Base-by-base conservation (phyloP, 352 stramenopile species). In the Phytophthora rubi region DNA sequence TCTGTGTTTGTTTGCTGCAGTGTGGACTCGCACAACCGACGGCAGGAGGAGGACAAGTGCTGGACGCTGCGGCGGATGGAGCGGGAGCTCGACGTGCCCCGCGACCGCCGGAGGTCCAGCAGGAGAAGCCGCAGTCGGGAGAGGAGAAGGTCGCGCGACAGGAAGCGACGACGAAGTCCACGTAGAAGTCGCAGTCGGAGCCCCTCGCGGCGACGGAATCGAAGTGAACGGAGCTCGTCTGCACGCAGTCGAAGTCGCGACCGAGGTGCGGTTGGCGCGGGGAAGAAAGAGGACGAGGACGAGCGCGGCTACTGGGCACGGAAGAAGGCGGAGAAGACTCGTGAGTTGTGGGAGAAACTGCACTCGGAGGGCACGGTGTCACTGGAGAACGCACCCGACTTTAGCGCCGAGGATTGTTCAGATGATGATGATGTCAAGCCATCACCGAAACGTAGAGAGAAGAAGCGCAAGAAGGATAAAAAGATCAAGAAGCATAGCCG, bases 41-140 rank as follows among this genome's bases (percentile, higher is more conserved):
- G 82, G 1, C 81, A 91, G 57, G 78, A 88, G 35, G 82, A 91
- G 52, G 83, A 88, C 8, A 86, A 82, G 48, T 87, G 72, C 73
- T 92, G 84, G 84, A 88, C 65, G 23, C 56, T 82, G 49, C 66
- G 76, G 18, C 63, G 75, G 21, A 77, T 91, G 33, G 73, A 86
- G 59, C 54, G 66, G 15, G 75, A 81, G 49, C 45, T 83, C 44
- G 65, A 76, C 44, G 63, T 72, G 44, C 44, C 26, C 15, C 65
- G 61, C 54, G 58, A 62, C 18, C 42, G 53, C 9, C 28, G 42
- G 13, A 56, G 26, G 6, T 30, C 26, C n/a, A 65, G 28, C 10
- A 59, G 57, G 26, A 66, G 71, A 26, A 86, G 66, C 59, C 49
- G 49, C 30, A 67, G 56, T 59, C 53, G 53, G 51, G 58, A 61